Conservation (phyloP, 1,284 basidiomycete species). For the Ganoderma resinaceum region DNA sequence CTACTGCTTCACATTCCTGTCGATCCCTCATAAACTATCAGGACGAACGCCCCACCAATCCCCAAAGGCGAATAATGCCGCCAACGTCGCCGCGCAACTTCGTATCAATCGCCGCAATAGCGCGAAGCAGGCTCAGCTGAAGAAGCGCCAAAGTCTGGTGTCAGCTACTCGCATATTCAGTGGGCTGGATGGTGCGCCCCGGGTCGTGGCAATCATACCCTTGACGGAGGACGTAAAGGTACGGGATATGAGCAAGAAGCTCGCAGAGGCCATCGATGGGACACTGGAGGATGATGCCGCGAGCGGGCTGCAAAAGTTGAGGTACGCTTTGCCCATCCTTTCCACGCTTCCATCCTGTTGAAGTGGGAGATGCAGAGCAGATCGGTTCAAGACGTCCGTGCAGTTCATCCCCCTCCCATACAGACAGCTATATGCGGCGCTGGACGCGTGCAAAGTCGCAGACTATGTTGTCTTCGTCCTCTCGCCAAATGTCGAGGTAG, state of each 20-base stretch:
- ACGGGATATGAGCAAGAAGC: conserved; percentile 56
- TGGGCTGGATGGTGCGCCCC: conserved; percentile 80
- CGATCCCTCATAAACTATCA: neutral
- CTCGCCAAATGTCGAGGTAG: conserved; percentile 85
- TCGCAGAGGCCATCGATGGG: conserved; percentile 74
- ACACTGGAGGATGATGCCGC: conserved; percentile 59
- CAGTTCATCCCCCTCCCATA: conserved; percentile 86
- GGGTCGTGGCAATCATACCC: conserved; percentile 83
- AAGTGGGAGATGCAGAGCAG: conserved; percentile 57
- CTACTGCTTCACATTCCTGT: neutral
- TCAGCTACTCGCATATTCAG: conserved; percentile 78
- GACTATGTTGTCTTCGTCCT: conserved; percentile 92
- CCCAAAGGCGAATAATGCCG: conserved; percentile 53
- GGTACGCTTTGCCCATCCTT: conserved; percentile 48
- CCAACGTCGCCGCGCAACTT: conserved; percentile 58
- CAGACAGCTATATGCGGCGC: conserved; percentile 74
- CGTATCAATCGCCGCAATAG: conserved; percentile 79
- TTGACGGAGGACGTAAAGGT: conserved; percentile 74
- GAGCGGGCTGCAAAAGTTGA: conserved; percentile 69
- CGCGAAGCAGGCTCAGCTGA: conserved; percentile 77
- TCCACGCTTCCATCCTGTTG: conserved; percentile 21
- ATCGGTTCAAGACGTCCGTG: conserved; percentile 88
- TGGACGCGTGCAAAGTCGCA: conserved; percentile 89
- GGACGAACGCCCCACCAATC: conserved; percentile 47
- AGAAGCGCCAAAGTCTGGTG: conserved; percentile 75